Evolutionary conservation across 345 rosid species (phyloP).

Genomic region (Heritiera littoralis): DNA sequence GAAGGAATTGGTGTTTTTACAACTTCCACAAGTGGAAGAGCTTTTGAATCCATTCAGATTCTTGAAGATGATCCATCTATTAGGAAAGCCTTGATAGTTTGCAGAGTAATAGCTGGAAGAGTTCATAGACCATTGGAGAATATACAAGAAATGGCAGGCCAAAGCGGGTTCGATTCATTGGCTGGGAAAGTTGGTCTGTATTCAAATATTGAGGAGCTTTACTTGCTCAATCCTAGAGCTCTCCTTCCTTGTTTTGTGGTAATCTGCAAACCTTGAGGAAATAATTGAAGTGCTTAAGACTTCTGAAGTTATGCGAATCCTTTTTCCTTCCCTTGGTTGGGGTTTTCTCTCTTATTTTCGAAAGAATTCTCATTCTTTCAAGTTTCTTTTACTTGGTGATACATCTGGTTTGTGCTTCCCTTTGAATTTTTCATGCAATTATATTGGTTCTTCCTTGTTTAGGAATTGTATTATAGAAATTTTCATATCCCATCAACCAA

Average conservation of each 20-base stretch:
- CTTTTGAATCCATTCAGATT: slow-evolving; percentile 62
- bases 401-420: slow-evolving; percentile 25
- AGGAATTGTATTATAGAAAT: slow-evolving; percentile 16
- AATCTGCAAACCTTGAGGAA: slow-evolving; percentile 72
- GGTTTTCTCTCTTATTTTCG: slow-evolving; percentile 13
- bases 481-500: background rate
- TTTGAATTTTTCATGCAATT: slow-evolving; percentile 28
- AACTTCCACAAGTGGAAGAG: slow-evolving; percentile 93
- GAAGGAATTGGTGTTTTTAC: slow-evolving; percentile 89
- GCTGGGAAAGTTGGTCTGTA: slow-evolving; percentile 96
- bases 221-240: slow-evolving; percentile 89
- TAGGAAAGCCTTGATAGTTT: slow-evolving; percentile 89
- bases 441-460: slow-evolving; percentile 18
- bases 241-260: slow-evolving; percentile 92
- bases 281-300: background rate
- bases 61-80: slow-evolving; percentile 43
- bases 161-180: slow-evolving; percentile 90
- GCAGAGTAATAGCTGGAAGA: slow-evolving; percentile 95
- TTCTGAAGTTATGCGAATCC: slow-evolving; percentile 24
- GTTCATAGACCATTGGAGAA: slow-evolving; percentile 93
- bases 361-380: slow-evolving; percentile 29
- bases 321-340: slow-evolving; percentile 22
- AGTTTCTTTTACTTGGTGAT: slow-evolving; percentile 19
- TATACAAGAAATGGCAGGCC: slow-evolving; percentile 75
- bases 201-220: slow-evolving; percentile 93